Conservation (phyloP, 768 basidiomycete species). For the Lactarius deliciosus region DNA sequence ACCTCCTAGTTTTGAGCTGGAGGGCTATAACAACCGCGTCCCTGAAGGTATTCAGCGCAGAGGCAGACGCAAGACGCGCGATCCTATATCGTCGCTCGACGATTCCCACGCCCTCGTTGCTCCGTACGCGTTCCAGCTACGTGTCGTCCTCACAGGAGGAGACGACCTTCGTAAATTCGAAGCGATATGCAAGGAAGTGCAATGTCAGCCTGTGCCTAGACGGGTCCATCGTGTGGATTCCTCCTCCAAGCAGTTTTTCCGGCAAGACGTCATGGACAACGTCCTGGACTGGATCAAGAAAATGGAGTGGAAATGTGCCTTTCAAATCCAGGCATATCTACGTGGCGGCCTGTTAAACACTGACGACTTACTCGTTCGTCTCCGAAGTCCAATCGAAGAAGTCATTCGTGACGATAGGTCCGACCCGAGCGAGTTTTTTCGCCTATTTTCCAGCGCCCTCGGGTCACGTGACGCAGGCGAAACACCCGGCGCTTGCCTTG, state of each 20-base stretch:
- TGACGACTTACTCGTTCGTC: constrained; percentile 46
- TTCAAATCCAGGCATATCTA: constrained; percentile 72
- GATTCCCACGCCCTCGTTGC: constrained; percentile 57
- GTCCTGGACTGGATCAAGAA: constrained; percentile 44
- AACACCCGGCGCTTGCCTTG: constrained; percentile 47
- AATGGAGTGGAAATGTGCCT: constrained; percentile 65
- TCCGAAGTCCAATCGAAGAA: constrained; percentile 46
- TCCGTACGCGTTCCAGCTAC: constrained; percentile 72
- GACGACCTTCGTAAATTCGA: constrained; percentile 52
- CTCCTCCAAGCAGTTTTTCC: constrained; percentile 50
- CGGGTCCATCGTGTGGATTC: constrained; percentile 47
- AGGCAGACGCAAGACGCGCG: constrained; percentile 46
- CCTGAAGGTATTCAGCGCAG: constrained; percentile 42
- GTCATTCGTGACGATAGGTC: constrained; percentile 38
- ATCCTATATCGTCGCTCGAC: constrained; percentile 57
- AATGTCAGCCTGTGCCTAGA: constrained; percentile 37
- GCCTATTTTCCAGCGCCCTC: constrained; percentile 52
- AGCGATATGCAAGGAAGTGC: constrained; percentile 54
- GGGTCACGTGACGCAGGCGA: constrained; percentile 44
- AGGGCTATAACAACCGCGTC: constrained; percentile 53
- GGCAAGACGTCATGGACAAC: constrained; percentile 44
- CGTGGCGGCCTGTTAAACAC: constrained; percentile 63
- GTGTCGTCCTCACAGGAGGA: constrained; percentile 55
- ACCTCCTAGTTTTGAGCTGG: constrained; percentile 64
- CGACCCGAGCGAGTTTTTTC: constrained; percentile 50